Base-by-base conservation (phyloP, 2,329 filamentous ascomycete species). In the Colletotrichum caudatum region DNA sequence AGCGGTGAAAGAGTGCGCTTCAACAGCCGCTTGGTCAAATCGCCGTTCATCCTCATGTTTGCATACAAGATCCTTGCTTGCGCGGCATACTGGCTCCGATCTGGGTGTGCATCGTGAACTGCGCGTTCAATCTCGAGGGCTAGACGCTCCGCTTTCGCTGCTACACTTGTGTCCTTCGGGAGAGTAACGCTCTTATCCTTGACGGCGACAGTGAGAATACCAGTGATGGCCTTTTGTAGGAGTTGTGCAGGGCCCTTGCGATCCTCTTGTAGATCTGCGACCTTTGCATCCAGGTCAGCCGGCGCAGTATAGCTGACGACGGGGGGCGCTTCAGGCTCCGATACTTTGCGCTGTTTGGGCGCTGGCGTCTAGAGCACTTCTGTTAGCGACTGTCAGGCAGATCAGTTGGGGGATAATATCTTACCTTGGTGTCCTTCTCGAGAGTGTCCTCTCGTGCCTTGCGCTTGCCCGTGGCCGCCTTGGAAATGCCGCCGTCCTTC, bases 41-140 rank as follows among this genome's bases (percentile, higher is more conserved):
- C 90, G 66, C 90, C 83, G 80, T 99, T 99, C 78, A 91, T 92
- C 86, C 97, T 97, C 72, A 98, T 85, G 82, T 98, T 98, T 82
- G 93, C 93, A 60, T 90, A 85, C 75, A 99, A 88, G 56, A 92
- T 90, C 74, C 94, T 91, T 76, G 94, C 88, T 81, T 97, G 89
- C 44, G 84, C 83, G 18, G 78, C 84, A 75, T 90, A 90, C 63
- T 89, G 83, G 69, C 84, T 83, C 33, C 85, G 83, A 44, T 82
- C 82, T 0, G 85, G 83, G 67, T 91, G 87, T 0, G 85, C 86
- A 73, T 88, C 87, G 69, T 87, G 84, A 18, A 91, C 87, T 5
- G 89, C 89, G 76, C 94, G 90, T 83, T 98, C 95, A 73, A 98
- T 92, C 74, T 94, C 89, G 35, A 97, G 83, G 18, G 93, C 93